Conservation (phyloP, 305 asterid species). For the Solanum aculeatissimum region DNA sequence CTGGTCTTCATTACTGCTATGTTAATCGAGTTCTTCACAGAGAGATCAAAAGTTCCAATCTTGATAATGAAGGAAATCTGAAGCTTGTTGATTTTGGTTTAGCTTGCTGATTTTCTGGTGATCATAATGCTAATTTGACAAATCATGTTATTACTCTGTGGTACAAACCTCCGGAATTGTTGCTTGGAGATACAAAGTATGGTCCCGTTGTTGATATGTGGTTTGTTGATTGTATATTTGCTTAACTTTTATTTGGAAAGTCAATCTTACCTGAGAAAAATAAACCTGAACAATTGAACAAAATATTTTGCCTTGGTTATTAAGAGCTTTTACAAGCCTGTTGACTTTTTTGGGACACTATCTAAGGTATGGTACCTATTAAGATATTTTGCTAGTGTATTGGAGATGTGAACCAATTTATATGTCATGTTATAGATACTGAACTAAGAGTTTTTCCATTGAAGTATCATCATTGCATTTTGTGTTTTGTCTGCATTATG, state of each 20-base stretch:
- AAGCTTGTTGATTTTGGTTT: conserved; percentile 97
- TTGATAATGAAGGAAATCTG: conserved; percentile 89
- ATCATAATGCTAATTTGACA: conserved; percentile 73
- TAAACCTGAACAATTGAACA: no score
- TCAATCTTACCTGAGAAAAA: conserved; percentile 79
- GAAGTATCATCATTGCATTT: neutral
- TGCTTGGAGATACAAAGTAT: conserved; percentile 93
- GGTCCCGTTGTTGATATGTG: conserved; percentile 99
- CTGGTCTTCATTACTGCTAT: conserved; percentile 93
- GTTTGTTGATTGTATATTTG: conserved; percentile 98
- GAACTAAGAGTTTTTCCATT: neutral
- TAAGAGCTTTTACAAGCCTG: neutral
- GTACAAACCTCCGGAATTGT: conserved; percentile 98
- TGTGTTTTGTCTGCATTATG: neutral
- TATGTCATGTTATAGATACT: neutral
- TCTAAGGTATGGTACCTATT: neutral
- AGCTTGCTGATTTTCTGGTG: conserved; percentile 77
- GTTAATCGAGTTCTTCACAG: conserved; percentile 94
- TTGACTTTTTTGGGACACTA: neutral
- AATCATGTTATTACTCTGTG: conserved; percentile 92
- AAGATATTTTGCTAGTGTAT: neutral
- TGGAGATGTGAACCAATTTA: neutral
- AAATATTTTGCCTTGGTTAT: neutral
- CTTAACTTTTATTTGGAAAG: conserved; percentile 79
- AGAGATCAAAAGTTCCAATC: conserved; percentile 96